Conservation (phyloP, 345 rosid species). For the Bruguiera sexangula region DNA sequence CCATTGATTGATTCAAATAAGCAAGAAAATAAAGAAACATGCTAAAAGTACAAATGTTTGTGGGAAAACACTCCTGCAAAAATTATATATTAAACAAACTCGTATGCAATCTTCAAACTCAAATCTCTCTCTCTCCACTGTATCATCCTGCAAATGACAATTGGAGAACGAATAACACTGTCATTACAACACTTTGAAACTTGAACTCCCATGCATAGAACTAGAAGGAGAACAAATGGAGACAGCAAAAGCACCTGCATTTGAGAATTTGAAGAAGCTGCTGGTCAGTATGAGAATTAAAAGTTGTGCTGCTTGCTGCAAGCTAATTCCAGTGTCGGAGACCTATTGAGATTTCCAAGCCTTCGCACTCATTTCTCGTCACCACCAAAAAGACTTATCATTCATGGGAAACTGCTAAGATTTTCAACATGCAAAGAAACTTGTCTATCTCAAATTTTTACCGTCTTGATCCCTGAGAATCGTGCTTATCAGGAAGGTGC, state of each 20-base stretch:
- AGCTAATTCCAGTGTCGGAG: constrained; percentile 1
- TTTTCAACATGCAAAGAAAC: not conserved
- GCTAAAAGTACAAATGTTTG: not conserved
- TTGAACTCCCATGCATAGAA: not conserved
- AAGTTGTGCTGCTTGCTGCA: not conserved
- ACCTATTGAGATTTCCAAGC: not conserved
- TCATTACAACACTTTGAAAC: not conserved
- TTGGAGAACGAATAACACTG: not conserved
- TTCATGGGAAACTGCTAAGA: constrained; percentile 2
- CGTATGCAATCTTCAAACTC: constrained; percentile 27
- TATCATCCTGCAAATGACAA: constrained; percentile 26
- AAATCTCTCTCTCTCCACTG: constrained; percentile 7
- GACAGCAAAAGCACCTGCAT: constrained; percentile 16
- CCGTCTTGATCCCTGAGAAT: constrained; percentile 29
- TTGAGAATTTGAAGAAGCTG: constrained; percentile 7
- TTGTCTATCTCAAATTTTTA: constrained; percentile 18
- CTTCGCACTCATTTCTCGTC: constrained; percentile 18
- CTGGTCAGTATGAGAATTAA: not conserved
- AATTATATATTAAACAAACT: constrained; percentile 13
- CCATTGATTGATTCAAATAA: constrained; percentile 11
- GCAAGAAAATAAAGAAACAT: constrained; percentile 8
- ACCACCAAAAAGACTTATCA: not conserved
- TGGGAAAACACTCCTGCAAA: constrained; percentile 10
- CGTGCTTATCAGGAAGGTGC: constrained; percentile 18
- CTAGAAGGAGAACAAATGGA: not conserved